These are phyloP conservation scores for Paramecium pentaurelia DNA, from an alignment of 73 alveolate species.

Conservation along the genomic window DNA sequence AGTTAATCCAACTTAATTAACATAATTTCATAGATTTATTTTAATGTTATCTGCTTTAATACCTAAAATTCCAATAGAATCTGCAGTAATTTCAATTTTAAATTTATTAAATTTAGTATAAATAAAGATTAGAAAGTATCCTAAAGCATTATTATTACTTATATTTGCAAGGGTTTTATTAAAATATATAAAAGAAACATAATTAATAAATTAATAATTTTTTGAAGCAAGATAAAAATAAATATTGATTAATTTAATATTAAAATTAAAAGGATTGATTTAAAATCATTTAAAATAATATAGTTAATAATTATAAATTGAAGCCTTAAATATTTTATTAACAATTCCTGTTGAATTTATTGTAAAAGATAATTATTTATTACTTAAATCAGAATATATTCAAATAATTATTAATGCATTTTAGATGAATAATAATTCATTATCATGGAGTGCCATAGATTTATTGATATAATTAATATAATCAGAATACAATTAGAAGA, in stretches of 20 bases:
- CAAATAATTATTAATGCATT: neutral
- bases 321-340: neutral
- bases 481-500: neutral
- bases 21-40: conserved; percentile 11
- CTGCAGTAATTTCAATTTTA: neutral
- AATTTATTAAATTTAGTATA: neutral
- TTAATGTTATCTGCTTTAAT: neutral
- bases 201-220: neutral
- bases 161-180: neutral
- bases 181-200: neutral
- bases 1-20: neutral
- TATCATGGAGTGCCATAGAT: neutral
- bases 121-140: neutral
- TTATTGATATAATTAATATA: neutral
- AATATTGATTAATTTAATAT: neutral
- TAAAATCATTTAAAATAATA: conserved; percentile 20
- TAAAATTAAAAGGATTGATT: neutral
- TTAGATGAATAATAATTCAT: neutral
- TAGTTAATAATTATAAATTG: neutral
- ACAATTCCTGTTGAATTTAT: conserved; percentile 41
- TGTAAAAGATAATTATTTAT: conserved; percentile 14
- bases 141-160: neutral
- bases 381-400: conserved; percentile 19
- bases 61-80: neutral
- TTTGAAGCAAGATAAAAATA: neutral